These are phyloP conservation scores for Crithidia fasciculata DNA, from an alignment of 208 protist genomes.

Conservation along the genomic window DNA sequence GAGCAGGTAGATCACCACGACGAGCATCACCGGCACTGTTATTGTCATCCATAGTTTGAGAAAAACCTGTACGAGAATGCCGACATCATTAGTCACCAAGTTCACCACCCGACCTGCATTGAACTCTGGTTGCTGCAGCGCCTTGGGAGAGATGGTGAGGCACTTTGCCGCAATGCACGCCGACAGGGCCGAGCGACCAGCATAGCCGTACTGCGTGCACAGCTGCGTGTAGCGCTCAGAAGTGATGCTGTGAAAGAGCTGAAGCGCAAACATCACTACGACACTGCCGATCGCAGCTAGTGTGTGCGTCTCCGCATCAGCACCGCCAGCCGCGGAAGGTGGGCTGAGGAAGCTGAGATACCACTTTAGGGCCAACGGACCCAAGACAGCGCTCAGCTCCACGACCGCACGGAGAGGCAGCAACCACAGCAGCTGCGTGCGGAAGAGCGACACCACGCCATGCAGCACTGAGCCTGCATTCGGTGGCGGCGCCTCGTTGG, in stretches of 20 bases:
- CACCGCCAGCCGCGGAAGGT: neutral
- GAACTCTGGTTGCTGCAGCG: slow-evolving; percentile 64
- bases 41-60: slow-evolving; percentile 23
- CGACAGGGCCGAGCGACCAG: slow-evolving; percentile 59
- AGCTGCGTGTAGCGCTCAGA: slow-evolving; percentile 61
- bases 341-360: slow-evolving; percentile 42
- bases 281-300: neutral
- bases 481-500: neutral
- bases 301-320: slow-evolving; percentile 10
- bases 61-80: neutral
- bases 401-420: slow-evolving; percentile 51
- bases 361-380: slow-evolving; percentile 57
- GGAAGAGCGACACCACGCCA: neutral
- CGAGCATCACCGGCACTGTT: slow-evolving; percentile 53
- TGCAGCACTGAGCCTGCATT: neutral
- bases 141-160: slow-evolving; percentile 46
- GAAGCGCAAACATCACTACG: slow-evolving; percentile 22
- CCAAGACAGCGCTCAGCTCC: slow-evolving; percentile 48
- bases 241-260: slow-evolving; percentile 41
- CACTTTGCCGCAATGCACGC: slow-evolving; percentile 82
- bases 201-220: slow-evolving; percentile 30
- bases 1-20: slow-evolving; percentile 63
- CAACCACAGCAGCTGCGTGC: slow-evolving; percentile 33
- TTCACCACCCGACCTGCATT: slow-evolving; percentile 90
- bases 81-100: slow-evolving; percentile 16